These are phyloP conservation scores for Naganishia cerealis DNA, from an alignment of 1,284 basidiomycete genomes.

Conservation along the genomic window DNA sequence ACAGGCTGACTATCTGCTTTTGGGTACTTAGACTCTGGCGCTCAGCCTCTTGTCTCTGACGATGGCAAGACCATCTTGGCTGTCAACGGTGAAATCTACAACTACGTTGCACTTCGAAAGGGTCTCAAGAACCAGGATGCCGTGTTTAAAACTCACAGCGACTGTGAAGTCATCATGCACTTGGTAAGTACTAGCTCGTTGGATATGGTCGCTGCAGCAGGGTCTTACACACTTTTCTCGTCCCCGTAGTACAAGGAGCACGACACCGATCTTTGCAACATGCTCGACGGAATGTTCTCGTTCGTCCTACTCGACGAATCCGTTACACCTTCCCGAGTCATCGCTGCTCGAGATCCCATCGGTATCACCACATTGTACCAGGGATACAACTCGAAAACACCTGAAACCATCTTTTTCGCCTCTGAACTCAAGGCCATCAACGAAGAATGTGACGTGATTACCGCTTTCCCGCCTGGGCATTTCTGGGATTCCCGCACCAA, in stretches of 20 bases:
- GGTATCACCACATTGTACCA: slow-evolving; percentile 98
- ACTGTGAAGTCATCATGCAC: slow-evolving; percentile 96
- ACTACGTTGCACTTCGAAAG: slow-evolving; percentile 81
- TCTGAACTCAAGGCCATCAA: slow-evolving; percentile 93
- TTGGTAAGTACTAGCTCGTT: slow-evolving; percentile 61
- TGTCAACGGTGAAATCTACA: slow-evolving; percentile 99
- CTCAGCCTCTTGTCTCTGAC: slow-evolving; percentile 87
- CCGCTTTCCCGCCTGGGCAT: slow-evolving; percentile 96
- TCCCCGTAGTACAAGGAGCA: slow-evolving; percentile 73
- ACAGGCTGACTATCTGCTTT: slow-evolving; percentile 15
- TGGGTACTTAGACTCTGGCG: slow-evolving; percentile 75
- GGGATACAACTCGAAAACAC: slow-evolving; percentile 82
- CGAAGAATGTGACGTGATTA: slow-evolving; percentile 91
- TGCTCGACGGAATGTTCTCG: slow-evolving; percentile 98
- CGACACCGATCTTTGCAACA: slow-evolving; percentile 69
- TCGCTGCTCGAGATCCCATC: slow-evolving; percentile 95
- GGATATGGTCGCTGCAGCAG: background rate
- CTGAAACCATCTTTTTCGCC: slow-evolving; percentile 85
- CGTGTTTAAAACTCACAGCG: slow-evolving; percentile 95
- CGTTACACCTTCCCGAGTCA: slow-evolving; percentile 80
- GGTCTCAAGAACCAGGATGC: slow-evolving; percentile 63
- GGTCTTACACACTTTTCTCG: slow-evolving; percentile 4
- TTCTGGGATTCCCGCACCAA: slow-evolving; percentile 80
- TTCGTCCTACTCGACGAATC: slow-evolving; percentile 95
- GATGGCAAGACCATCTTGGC: slow-evolving; percentile 83